Evolutionary conservation across 2,329 filamentous ascomycete species (phyloP), one percentile per base, ranked within the genome.

Genomic region (Didymella lethalis): DNA sequence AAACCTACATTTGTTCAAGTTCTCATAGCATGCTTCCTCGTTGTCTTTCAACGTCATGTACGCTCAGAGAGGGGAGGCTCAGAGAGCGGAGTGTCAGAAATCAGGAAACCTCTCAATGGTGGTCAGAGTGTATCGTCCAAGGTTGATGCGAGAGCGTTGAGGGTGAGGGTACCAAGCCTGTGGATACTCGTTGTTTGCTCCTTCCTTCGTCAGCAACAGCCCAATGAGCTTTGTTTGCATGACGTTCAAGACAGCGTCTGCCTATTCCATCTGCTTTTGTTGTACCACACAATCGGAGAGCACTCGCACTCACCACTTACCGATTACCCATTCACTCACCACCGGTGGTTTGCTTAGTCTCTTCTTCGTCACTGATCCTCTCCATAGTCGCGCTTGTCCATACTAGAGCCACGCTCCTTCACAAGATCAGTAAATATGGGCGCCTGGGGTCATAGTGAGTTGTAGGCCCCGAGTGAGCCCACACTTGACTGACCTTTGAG

Each of bases 211-310:
- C 23, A 46, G n/a, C 52, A 32, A 38, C 16, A 32, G 28, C 29
- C 8, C 29, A 46, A 23, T 20, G 29, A 23, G n/a, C 18, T 28
- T n/a, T 38, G 7, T 23, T 38, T n/a, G 48, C 44, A 29, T 43
- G 32, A 50, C 54, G 25, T 59, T 48, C 28, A 63, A 63, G 43
- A n/a, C 36, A 40, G 36, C 36, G 11, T 40, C 36, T 40, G 36
- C n/a, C 18, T 40, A 40, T 20, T 40, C 18, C 11, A 11, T 20
- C 18, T 20, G n/a, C 34, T 38, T 3, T n/a, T n/a, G 2, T 11
- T 18, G 7, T 18, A 18, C 36, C 36, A 20, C 18, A 7, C 36
- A 10, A 40, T 8, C 5, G 16, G 1, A 40, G 36, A 20, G 7
- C 34, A n/a, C n/a, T 38, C 16, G 34, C 34, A n/a, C 34, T 38